A percentile compares a stretch with the other conserved stretches of the same genome.
phyloP scores from a whole-genome alignment of 208 protist species.

The Willaertia magna region DNA sequence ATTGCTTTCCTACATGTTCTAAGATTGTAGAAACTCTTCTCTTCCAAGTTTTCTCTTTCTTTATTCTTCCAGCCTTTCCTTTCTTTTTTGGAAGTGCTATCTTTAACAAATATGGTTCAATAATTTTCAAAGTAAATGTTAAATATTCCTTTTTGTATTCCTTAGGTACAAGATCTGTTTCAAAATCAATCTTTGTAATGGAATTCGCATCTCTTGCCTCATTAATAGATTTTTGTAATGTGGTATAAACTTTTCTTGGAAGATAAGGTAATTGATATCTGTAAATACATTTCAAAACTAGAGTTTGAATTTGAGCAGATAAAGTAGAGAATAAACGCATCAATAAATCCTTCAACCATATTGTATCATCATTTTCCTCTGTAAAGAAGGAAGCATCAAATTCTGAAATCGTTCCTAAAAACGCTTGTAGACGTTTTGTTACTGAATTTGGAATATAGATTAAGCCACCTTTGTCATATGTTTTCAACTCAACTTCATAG shows the following conservation, averaged over 20 bases:
- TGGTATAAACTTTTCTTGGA: too few species aligned
- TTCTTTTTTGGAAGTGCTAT: background rate
- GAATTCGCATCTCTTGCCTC: background rate
- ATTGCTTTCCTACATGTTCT: background rate
- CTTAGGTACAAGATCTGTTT: background rate
- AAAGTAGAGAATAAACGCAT: background rate
- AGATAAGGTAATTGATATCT: background rate
- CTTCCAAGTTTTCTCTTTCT: background rate
- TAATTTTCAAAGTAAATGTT: background rate
- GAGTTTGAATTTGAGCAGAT: background rate
- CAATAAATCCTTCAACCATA: background rate
- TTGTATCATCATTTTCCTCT: background rate
- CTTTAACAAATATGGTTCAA: background rate
- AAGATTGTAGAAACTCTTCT: background rate
- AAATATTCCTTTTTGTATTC: background rate
- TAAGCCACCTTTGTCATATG: background rate
- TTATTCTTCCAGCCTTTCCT: background rate
- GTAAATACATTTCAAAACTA: background rate
- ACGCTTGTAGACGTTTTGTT: background rate
- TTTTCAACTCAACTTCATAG: background rate
- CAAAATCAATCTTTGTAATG: background rate
- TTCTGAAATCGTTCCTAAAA: background rate
- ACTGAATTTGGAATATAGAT: background rate
- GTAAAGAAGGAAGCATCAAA: background rate
- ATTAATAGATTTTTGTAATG: background rate